A percentile compares a stretch with the other conserved stretches of the same genome.
phyloP scores from a whole-genome alignment of 176 grass and related monocot genomes.

The Cymbopogon citratus region DNA sequence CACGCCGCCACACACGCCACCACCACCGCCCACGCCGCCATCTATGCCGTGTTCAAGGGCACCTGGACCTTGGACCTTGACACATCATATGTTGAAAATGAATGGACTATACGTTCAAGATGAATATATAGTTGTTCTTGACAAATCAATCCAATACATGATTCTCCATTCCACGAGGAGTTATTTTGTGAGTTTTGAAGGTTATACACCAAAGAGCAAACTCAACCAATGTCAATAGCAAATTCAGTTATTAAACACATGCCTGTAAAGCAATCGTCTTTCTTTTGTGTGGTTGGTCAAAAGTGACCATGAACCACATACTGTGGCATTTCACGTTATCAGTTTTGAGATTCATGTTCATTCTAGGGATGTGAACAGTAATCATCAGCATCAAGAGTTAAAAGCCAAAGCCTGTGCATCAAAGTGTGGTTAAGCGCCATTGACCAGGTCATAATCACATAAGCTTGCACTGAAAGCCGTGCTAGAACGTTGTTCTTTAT shows the following conservation, averaged over 20 bases:
- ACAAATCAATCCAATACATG: neutral
- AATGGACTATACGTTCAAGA: neutral
- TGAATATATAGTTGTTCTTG: neutral
- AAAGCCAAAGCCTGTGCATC: conserved; percentile 38
- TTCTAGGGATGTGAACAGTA: conserved; percentile 24
- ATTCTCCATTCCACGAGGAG: neutral
- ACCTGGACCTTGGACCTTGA: too few relatives aligned
- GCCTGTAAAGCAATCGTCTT: neutral
- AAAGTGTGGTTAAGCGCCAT: conserved; percentile 46
- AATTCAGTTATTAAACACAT: neutral
- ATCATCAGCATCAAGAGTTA: neutral
- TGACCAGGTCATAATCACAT: conserved; percentile 48
- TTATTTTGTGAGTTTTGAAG: neutral
- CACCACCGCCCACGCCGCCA: too few relatives aligned
- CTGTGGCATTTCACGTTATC: neutral
- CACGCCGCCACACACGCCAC: too few relatives aligned
- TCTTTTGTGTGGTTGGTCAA: neutral
- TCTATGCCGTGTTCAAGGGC: too few relatives aligned
- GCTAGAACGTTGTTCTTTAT: conserved; percentile 40
- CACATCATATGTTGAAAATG: too few relatives aligned
- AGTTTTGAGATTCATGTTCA: neutral
- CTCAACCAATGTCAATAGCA: neutral
- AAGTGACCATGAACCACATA: neutral
- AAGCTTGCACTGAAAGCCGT: conserved; percentile 48
- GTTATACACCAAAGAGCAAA: neutral